Evolutionary conservation across 768 basidiomycete genomes (phyloP).

Genomic region (Myochromella boudieri): DNA sequence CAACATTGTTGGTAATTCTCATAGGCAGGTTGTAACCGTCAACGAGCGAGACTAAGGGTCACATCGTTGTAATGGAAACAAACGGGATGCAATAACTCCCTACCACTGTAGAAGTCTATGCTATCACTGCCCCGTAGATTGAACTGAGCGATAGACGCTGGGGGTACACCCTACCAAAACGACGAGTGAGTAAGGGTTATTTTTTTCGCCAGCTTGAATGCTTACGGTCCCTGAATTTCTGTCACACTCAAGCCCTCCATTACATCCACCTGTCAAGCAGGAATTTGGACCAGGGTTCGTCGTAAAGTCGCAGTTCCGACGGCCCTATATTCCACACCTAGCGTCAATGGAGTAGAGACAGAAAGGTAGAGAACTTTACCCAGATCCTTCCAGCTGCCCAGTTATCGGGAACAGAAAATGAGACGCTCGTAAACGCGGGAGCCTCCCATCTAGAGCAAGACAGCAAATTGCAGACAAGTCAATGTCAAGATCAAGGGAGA

Average conservation of each 20-base stretch:
- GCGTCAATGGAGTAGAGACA: not conserved
- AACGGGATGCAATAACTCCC: constrained; percentile 25
- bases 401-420: constrained; percentile 56
- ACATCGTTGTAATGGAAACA: not conserved
- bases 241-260: constrained; percentile 64
- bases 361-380: constrained; percentile 26
- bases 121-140: constrained; percentile 44
- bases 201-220: not conserved
- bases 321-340: constrained; percentile 40
- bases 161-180: constrained; percentile 51
- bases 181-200: not conserved
- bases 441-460: constrained; percentile 38
- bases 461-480: not conserved
- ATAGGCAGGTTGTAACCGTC: constrained; percentile 59
- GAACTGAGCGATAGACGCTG: constrained; percentile 67
- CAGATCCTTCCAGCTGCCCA: constrained; percentile 68
- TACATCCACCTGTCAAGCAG: constrained; percentile 66
- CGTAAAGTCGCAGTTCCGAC: constrained; percentile 63
- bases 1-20: constrained; percentile 44
- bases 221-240: constrained; percentile 47
- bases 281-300: constrained; percentile 53
- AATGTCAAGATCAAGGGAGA: not conserved
- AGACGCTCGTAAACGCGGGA: constrained; percentile 32
- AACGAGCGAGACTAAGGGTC: constrained; percentile 47
- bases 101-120: constrained; percentile 59